Percentiles rank a stretch among this genome's conserved stretches.
Conservation (phyloP, 1,284 basidiomycete genomes). For the Sporisorium iseilematis-ciliati region DNA sequence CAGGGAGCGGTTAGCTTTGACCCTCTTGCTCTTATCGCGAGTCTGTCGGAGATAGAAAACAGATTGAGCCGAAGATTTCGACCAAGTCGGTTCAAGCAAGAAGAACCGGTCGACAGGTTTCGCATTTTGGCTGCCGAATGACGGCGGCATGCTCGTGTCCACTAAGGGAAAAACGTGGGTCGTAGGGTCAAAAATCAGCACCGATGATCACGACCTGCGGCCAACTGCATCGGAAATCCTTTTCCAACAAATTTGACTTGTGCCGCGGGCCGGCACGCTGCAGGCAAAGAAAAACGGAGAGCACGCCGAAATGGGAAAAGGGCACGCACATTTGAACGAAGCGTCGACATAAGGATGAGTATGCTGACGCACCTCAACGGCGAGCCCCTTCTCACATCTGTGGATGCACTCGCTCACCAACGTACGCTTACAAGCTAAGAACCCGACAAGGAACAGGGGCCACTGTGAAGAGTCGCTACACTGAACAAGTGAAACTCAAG, state of each 20-base stretch:
- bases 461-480: not conserved
- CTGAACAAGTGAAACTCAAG: not conserved
- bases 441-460: too few species aligned
- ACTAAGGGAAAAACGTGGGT: not conserved
- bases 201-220: conserved; percentile 31
- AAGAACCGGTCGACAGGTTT: not conserved
- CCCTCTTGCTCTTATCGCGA: conserved; percentile 19
- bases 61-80: conserved; percentile 18
- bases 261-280: conserved; percentile 9
- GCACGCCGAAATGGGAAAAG: conserved; percentile 1
- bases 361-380: not conserved
- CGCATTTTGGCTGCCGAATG: conserved; percentile 17
- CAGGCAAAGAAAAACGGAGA: not conserved
- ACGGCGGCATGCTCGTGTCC: conserved; percentile 14
- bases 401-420: too few species aligned
- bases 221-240: conserved; percentile 15
- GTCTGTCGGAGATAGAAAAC: conserved; percentile 30
- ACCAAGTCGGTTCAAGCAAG: not conserved
- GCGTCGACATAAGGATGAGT: not conserved
- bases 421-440: too few species aligned
- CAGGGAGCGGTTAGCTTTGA: not conserved
- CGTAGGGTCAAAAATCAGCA: not conserved
- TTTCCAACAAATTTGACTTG: too few species aligned
- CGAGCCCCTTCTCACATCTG: too few species aligned
- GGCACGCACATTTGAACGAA: not conserved